Conservation (phyloP, 2,329 filamentous ascomycete species). For the Epichloe uncinata region DNA sequence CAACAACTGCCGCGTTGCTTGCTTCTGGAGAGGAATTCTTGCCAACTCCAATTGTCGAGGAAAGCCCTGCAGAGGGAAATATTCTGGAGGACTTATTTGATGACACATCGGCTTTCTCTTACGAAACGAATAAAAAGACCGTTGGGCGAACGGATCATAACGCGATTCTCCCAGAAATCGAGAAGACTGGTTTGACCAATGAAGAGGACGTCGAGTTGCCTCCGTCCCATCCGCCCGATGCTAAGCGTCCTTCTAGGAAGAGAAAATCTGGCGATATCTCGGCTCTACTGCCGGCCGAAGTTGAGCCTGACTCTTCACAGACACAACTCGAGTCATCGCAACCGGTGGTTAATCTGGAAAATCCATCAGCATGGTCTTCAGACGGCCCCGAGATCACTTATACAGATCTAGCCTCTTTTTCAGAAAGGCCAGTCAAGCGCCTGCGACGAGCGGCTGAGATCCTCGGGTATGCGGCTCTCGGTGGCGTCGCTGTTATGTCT, state of each 20-base stretch:
- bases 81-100: slow-evolving; percentile 8
- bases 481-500: slow-evolving; percentile 26
- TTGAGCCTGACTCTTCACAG: slow-evolving; percentile 2
- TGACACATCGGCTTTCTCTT: slow-evolving; percentile 19
- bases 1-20: slow-evolving; percentile 11
- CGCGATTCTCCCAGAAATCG: neutral
- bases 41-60: slow-evolving; percentile 10
- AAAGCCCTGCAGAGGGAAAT: neutral
- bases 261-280: slow-evolving; percentile 4
- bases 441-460: slow-evolving; percentile 22
- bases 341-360: neutral
- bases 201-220: neutral
- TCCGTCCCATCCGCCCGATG: neutral
- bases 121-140: slow-evolving; percentile 16
- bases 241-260: neutral
- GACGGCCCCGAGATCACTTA: neutral
- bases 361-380: neutral
- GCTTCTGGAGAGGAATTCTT: slow-evolving; percentile 21
- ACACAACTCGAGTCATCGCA: neutral
- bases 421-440: slow-evolving; percentile 16
- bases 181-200: neutral
- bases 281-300: slow-evolving; percentile 2
- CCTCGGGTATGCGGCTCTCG: slow-evolving; percentile 23
- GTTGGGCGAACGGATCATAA: neutral
- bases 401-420: no score